These are phyloP conservation scores for Sphaerostilbella broomeana DNA, from an alignment of 2,329 filamentous ascomycete genomes.

Conservation along the genomic window DNA sequence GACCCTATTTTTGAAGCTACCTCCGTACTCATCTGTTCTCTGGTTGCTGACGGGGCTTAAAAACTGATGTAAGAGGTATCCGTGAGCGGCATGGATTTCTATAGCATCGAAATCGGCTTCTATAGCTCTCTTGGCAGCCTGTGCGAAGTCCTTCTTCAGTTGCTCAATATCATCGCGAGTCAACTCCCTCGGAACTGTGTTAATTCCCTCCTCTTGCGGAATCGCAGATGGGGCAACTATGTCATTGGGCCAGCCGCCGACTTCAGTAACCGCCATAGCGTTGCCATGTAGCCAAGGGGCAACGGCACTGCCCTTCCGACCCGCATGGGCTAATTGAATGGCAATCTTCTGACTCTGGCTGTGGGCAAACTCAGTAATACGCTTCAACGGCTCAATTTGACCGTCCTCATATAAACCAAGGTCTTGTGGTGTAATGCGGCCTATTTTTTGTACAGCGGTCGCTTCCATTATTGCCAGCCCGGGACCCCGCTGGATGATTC, in stretches of 20 bases:
- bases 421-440: conserved; percentile 68
- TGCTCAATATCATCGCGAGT: conserved; percentile 56
- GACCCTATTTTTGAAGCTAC: conserved; percentile 64
- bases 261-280: conserved; percentile 30
- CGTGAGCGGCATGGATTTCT: conserved; percentile 69
- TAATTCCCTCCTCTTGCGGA: conserved; percentile 52
- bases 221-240: conserved; percentile 39
- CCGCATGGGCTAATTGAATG: conserved; percentile 71
- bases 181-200: conserved; percentile 57
- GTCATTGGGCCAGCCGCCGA: conserved; percentile 44
- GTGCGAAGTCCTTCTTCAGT: conserved; percentile 55
- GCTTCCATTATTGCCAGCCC: conserved; percentile 62
- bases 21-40: conserved; percentile 61
- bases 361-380: conserved; percentile 55
- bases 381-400: conserved; percentile 54
- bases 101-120: conserved; percentile 60
- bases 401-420: conserved; percentile 63
- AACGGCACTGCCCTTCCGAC: conserved; percentile 52
- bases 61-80: conserved; percentile 67
- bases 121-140: conserved; percentile 49
- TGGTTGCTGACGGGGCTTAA: conserved; percentile 63
- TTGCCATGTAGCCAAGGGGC: conserved; percentile 59
- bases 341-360: conserved; percentile 56
- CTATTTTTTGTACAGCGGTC: conserved; percentile 56
- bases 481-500: conserved; percentile 60